These are phyloP conservation scores for Dendrobium huoshanense DNA, from an alignment of 106 monocot species.

Conservation along the genomic window DNA sequence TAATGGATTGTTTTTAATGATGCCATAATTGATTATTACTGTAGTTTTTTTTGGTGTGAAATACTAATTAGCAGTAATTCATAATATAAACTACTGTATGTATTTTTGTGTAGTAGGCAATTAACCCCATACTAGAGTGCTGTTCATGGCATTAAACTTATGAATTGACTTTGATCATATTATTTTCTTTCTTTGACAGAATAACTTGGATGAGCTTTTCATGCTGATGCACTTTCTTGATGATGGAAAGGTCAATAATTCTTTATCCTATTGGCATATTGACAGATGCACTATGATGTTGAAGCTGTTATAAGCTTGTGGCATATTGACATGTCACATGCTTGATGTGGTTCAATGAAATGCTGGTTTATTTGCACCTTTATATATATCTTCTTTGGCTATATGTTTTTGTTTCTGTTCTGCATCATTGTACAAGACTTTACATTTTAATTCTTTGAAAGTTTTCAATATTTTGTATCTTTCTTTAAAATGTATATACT, in stretches of 20 bases:
- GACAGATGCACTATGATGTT: background rate
- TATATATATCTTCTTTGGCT: background rate
- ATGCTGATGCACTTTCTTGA: constrained; percentile 99
- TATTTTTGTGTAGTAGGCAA: background rate
- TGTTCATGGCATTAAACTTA: background rate
- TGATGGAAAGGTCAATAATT: constrained; percentile 74
- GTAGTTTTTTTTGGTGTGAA: background rate
- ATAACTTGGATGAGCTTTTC: constrained; percentile 96
- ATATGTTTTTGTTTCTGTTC: too few relatives aligned
- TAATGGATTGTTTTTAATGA: background rate
- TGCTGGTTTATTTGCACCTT: background rate
- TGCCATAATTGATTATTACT: constrained; percentile 1
- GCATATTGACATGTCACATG: background rate
- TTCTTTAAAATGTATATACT: background rate
- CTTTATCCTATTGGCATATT: background rate
- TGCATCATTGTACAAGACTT: background rate
- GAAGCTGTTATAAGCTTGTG: background rate
- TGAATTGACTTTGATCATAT: background rate
- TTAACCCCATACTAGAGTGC: background rate
- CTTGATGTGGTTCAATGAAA: background rate
- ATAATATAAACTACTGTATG: background rate
- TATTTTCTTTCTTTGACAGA: constrained; percentile 48
- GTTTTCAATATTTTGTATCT: background rate
- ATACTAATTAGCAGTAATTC: background rate
- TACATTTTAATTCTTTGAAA: background rate